Evolutionary conservation across 1,284 basidiomycete species (phyloP).

Genomic region (Hemileccinum hortonii): DNA sequence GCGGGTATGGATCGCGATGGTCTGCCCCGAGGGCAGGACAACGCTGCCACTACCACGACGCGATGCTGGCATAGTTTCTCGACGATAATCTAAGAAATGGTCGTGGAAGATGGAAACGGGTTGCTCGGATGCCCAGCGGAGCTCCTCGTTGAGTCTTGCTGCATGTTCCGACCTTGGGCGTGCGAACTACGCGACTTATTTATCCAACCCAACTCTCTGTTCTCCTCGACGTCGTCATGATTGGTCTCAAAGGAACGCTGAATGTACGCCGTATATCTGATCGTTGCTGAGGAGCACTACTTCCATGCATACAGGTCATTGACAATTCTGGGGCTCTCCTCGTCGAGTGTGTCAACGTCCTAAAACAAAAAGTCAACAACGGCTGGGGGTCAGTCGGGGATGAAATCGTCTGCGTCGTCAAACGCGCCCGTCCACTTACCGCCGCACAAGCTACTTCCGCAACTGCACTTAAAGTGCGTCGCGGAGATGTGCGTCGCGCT

Average conservation of each 20-base stretch:
- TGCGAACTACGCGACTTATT: slow-evolving; percentile 27
- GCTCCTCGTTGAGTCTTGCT: slow-evolving; percentile 11
- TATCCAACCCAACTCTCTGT: background rate
- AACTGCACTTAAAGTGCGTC: slow-evolving; percentile 79
- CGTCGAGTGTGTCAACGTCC: slow-evolving; percentile 95
- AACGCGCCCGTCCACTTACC: slow-evolving; percentile 84
- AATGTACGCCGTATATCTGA: slow-evolving; percentile 54
- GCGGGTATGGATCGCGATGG: slow-evolving; percentile 50
- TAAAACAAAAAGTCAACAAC: slow-evolving; percentile 94
- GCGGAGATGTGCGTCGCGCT: slow-evolving; percentile 92
- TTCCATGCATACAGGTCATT: slow-evolving; percentile 64
- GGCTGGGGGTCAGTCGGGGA: slow-evolving; percentile 85
- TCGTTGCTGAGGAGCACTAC: background rate
- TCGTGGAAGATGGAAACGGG: slow-evolving; percentile 20
- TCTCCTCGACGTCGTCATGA: slow-evolving; percentile 53
- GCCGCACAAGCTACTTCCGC: slow-evolving; percentile 59
- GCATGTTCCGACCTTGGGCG: slow-evolving; percentile 1
- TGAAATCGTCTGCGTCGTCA: slow-evolving; percentile 96
- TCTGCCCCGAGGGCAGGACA: slow-evolving; percentile 69
- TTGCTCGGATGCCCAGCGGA: slow-evolving; percentile 5
- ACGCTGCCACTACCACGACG: slow-evolving; percentile 75
- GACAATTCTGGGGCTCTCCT: slow-evolving; percentile 98
- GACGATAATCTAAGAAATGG: slow-evolving; percentile 1
- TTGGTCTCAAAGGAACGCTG: slow-evolving; percentile 89
- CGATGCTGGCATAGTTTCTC: slow-evolving; percentile 55